Evolutionary conservation across 345 rosid genomes (phyloP), one percentile per base, ranked within the genome.

Genomic region (Bruguiera parviflora): DNA sequence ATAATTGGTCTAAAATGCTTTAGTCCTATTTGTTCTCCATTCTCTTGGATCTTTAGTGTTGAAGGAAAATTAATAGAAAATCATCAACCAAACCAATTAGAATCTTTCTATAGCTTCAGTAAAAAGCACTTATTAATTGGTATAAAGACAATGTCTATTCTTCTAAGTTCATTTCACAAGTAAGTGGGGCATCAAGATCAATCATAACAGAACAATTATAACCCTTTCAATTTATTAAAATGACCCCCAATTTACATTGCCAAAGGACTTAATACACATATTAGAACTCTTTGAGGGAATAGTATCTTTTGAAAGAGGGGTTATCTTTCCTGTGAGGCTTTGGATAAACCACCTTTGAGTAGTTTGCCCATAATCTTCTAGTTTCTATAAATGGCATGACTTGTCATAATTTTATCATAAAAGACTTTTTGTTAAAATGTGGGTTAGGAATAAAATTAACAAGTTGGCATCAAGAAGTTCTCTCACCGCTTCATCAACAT

Each of bases 381-480:
- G 97, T 68, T 78, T 93, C 98, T 93, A 76, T 72, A 81, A 68
- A 58, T 31, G 31, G 65, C 43, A 71, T 19, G 60, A 73, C 35
- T 19, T 66, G 6, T 67, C n/a, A 58, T 68, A 27, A 71, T 19
- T 47, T 33, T 47, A 43, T 43, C 68, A 60, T 58, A 43, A 75
- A 47, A 58, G 53, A 25, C 35, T 68, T 71, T 53, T n/a, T 5
- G 39, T 35, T 2, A 3, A 62, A 7, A 72, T 16, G 29, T 25
- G 57, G 29, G 13, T 69, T 28, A 27, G 21, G 59, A 33, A 63
- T 46, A 58, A 16, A 63, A 24, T 77, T 82, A 91, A 97, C 96
- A 64, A 69, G 80, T 93, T 93, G 69, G 98, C 97, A 68, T 88
- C 97, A 3, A 97, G 97, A 85, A 93, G 97, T 78, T 93, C 97